Conservation (phyloP, 257 asterid genomes). For the Misopates orontium region DNA sequence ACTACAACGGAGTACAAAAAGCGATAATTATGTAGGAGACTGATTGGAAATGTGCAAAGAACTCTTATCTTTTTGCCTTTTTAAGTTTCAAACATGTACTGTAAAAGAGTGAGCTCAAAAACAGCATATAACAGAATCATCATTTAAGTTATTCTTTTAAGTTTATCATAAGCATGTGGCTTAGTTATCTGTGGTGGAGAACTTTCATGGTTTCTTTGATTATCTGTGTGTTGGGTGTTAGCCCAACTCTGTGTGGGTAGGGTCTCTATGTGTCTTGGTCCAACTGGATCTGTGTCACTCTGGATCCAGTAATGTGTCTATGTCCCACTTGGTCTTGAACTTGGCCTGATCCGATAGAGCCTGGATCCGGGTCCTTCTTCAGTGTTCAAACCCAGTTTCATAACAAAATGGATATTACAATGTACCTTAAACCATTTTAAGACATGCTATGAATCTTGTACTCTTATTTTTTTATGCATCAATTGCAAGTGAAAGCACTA, state of each 20-base stretch:
- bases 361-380: background rate
- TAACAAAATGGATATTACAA: background rate
- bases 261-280: too few species aligned
- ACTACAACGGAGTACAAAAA: background rate
- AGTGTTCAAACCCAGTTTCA: background rate
- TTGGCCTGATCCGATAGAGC: too few species aligned
- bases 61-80: background rate
- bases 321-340: too few species aligned
- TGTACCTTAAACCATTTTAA: too few species aligned
- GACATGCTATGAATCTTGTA: too few species aligned
- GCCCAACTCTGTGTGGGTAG: too few species aligned
- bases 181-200: background rate
- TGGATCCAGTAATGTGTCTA: too few species aligned
- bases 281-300: too few species aligned
- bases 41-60: background rate
- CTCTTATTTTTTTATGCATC: too few species aligned
- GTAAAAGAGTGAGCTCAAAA: background rate
- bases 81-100: background rate
- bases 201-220: background rate
- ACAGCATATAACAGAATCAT: background rate
- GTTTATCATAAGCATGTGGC: too few species aligned
- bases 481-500: background rate
- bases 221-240: background rate
- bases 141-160: too few species aligned
- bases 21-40: background rate